A percentile compares a stretch with the other conserved stretches of the same genome.
Conservation (phyloP, 2,329 filamentous ascomycete genomes). For the Rhinocladiella mackenziei region DNA sequence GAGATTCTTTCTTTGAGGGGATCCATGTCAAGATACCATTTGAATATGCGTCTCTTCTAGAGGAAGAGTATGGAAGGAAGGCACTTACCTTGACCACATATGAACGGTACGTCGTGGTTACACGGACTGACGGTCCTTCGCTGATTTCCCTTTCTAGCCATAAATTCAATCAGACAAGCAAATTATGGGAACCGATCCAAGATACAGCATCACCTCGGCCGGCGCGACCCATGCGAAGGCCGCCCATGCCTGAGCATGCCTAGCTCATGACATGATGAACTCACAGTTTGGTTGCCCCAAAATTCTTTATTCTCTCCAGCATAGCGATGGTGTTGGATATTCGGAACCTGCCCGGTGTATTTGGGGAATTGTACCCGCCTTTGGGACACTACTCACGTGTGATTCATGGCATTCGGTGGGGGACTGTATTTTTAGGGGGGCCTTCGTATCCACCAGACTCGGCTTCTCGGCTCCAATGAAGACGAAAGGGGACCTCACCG, state of each 20-base stretch:
- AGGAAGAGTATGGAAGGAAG: conserved; percentile 52
- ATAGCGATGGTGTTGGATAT: conserved; percentile 4
- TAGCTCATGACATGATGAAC: too few relatives aligned
- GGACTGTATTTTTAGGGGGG: too few relatives aligned
- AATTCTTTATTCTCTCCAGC: not conserved
- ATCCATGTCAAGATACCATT: conserved; percentile 54
- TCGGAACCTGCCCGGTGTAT: not conserved
- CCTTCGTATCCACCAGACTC: too few relatives aligned
- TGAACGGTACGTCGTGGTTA: conserved; percentile 35
- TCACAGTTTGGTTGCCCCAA: too few relatives aligned
- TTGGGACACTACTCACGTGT: too few relatives aligned
- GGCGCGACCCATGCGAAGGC: not conserved
- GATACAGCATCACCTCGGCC: not conserved
- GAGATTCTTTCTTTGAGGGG: conserved; percentile 53
- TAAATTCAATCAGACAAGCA: conserved; percentile 24
- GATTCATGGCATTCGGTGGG: too few relatives aligned
- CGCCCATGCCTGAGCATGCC: not conserved
- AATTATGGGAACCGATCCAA: conserved; percentile 25
- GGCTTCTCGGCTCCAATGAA: too few relatives aligned
- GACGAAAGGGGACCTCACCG: too few relatives aligned
- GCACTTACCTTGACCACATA: conserved; percentile 47
- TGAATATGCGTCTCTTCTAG: conserved; percentile 52
- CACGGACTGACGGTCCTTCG: not conserved
- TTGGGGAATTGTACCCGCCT: too few relatives aligned
- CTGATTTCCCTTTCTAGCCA: conserved; percentile 14